Evolutionary conservation across 257 asterid species (phyloP).

Genomic region (Echites panduratus): DNA sequence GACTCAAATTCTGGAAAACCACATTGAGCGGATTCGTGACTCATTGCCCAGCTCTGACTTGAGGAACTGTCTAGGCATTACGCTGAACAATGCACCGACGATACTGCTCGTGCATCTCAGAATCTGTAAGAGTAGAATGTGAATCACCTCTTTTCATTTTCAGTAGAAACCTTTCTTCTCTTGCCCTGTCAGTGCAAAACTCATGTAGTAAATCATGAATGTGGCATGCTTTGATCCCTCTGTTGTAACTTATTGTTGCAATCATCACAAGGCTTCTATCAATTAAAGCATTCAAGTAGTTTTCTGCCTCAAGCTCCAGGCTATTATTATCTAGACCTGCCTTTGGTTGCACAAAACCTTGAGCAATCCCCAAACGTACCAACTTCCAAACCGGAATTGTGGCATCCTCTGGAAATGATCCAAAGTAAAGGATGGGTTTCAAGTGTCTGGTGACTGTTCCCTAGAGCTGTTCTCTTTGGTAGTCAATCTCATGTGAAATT

Average conservation of each 20-base stretch:
- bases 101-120: not conserved
- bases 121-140: not conserved
- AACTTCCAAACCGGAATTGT: constrained; percentile 29
- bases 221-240: constrained; percentile 1
- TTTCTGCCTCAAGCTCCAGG: not conserved
- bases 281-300: constrained; percentile 10
- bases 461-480: not conserved
- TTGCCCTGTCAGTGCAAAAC: constrained; percentile 5
- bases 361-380: not conserved
- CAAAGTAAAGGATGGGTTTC: constrained; percentile 48
- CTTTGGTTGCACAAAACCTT: not conserved
- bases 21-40: not conserved
- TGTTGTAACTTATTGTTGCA: not conserved
- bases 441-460: constrained; percentile 45
- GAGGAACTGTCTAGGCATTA: not conserved
- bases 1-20: not conserved
- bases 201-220: constrained; percentile 11
- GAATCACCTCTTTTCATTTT: not conserved
- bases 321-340: not conserved
- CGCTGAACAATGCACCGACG: not conserved
- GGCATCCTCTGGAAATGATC: constrained; percentile 46
- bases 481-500: not conserved
- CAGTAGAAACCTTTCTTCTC: constrained; percentile 3
- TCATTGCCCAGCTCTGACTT: not conserved
- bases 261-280: not conserved